Conservation (phyloP, 2,329 filamentous ascomycete species). For the Zasmidium angulare region DNA sequence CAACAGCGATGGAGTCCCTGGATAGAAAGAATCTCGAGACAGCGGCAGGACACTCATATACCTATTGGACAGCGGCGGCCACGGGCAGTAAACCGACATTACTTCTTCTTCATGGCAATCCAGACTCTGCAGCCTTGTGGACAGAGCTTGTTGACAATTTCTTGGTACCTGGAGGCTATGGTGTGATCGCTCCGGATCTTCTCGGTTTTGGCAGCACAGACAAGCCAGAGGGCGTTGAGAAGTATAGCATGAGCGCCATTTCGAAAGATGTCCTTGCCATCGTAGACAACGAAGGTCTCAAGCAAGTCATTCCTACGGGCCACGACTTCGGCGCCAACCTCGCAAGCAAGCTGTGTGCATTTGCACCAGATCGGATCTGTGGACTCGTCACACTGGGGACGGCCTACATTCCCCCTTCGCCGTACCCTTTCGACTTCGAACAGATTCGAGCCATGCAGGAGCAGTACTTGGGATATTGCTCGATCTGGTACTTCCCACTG, state of each 20-base stretch:
- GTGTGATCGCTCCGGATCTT: slow-evolving; percentile 38
- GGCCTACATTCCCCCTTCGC: slow-evolving; percentile 39
- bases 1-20: not conserved
- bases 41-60: slow-evolving; percentile 35
- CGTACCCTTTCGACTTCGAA: slow-evolving; percentile 39
- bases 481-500: slow-evolving; percentile 47
- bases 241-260: slow-evolving; percentile 38
- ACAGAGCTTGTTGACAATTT: slow-evolving; percentile 37
- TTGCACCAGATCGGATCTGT: slow-evolving; percentile 39
- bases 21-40: not conserved
- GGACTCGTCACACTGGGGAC: slow-evolving; percentile 46
- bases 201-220: slow-evolving; percentile 38
- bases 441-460: slow-evolving; percentile 33
- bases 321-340: slow-evolving; percentile 52
- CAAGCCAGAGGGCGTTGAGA: slow-evolving; percentile 38
- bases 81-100: slow-evolving; percentile 36
- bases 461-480: slow-evolving; percentile 37
- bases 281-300: slow-evolving; percentile 38
- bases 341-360: slow-evolving; percentile 44
- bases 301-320: slow-evolving; percentile 43
- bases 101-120: slow-evolving; percentile 49
- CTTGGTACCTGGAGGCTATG: slow-evolving; percentile 41
- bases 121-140: slow-evolving; percentile 48
- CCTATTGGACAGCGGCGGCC: slow-evolving; percentile 37
- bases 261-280: slow-evolving; percentile 41